Evolutionary conservation across 805 yeast genomes (phyloP), one percentile per base, ranked within the genome.

Genomic region (Candida mattraensis): DNA sequence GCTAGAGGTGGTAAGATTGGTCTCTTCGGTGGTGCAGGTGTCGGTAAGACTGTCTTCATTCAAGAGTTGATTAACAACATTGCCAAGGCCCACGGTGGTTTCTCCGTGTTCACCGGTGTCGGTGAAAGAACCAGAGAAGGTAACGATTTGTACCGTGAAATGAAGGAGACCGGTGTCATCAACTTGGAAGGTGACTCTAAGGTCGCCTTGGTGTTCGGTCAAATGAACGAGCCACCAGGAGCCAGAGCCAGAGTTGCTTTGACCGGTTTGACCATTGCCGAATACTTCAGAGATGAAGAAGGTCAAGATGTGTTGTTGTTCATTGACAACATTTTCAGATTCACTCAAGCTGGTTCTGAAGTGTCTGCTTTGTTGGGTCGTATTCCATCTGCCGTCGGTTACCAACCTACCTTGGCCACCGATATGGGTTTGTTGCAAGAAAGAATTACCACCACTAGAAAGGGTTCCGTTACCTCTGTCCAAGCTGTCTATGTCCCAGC

Each of bases 1-100:
- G 98, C 99, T 68, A 88, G 97, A 87, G 99, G 99, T 87, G 99
- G 99, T 87, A 91, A 91, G 83, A 91, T 91, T 87, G 99, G 99
- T 83, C 83, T 91, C 67, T 91, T 91, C 85, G 99, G 99, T 80
- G 99, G 99, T 91, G 99, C 99, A 72, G 99, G 99, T 91, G 99
- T 91, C 86, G 99, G 99, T 77, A 91, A 91, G 76, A 91, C 99
- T 72, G 99, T 91, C 51, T 91, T 91, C 77, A 91, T 91, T 76
- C 99, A 91, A 80, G 99, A 91, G 78, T 82, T 91, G 78, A 91
- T 91, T 73, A 91, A 93, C 89, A 91, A 91, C 82, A 93, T 91
- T 66, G 99, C 99, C 69, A 93, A 91, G 81, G 98, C 99, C 64
- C 98, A 91, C 73, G 99, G 98, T 87, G 98, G 98, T 85, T 91